phyloP scores from a whole-genome alignment of 345 rosid species.

The Moricandia moricandioides region DNA sequence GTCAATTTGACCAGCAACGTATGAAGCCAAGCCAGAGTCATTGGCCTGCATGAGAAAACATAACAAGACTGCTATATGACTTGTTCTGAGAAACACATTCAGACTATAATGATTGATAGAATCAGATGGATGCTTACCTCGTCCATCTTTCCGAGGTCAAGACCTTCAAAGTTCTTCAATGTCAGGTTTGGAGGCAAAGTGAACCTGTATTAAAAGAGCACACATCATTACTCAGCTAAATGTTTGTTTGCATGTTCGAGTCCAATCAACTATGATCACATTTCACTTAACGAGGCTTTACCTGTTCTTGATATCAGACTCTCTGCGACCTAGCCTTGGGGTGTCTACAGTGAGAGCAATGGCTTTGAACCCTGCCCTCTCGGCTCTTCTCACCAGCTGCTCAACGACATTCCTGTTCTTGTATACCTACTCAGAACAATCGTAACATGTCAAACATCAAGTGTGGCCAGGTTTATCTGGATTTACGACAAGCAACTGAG shows the following conservation, averaged over 20 bases:
- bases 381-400: constrained; percentile 88
- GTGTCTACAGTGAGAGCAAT: constrained; percentile 93
- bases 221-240: no score
- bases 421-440: constrained; percentile 49
- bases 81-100: background rate
- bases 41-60: constrained; percentile 49
- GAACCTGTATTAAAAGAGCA: constrained; percentile 46
- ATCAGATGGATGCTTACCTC: constrained; percentile 42
- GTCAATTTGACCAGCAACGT: constrained; percentile 91
- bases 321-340: constrained; percentile 91
- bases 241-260: background rate
- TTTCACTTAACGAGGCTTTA: constrained; percentile 7
- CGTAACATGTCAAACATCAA: constrained; percentile 16
- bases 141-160: constrained; percentile 91
- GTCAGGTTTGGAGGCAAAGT: constrained; percentile 77
- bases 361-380: constrained; percentile 90
- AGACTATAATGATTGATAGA: background rate
- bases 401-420: constrained; percentile 78
- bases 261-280: background rate
- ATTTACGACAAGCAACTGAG: background rate
- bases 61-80: background rate
- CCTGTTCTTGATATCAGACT: constrained; percentile 94
- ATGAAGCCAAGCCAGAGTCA: constrained; percentile 86
- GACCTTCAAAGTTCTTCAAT: constrained; percentile 89
- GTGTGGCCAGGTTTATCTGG: background rate